Conservation (phyloP, 257 asterid species). For the Solanum tacnaense region DNA sequence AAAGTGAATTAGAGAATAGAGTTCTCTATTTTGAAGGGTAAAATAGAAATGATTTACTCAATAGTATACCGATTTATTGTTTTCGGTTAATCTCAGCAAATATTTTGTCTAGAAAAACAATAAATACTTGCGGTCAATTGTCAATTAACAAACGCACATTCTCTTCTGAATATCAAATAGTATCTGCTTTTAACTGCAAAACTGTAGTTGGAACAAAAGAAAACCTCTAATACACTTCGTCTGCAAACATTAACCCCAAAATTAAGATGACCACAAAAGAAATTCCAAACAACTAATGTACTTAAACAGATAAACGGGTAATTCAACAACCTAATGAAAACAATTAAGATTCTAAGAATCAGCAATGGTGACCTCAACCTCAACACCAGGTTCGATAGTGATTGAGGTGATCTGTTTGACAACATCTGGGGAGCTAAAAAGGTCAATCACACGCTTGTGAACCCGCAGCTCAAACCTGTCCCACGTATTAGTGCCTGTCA, state of each 20-base stretch:
- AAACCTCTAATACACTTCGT: background rate
- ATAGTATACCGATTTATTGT: background rate
- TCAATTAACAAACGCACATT: background rate
- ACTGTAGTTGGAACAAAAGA: background rate
- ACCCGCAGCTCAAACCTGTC: slow-evolving; percentile 26
- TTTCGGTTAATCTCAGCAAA: background rate
- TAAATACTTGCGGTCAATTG: background rate
- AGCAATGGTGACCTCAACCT: slow-evolving; percentile 42
- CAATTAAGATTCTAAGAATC: background rate
- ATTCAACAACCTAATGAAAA: background rate
- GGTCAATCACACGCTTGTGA: slow-evolving; percentile 59
- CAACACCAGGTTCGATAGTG: slow-evolving; percentile 27
- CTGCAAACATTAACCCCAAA: background rate
- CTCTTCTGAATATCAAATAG: background rate
- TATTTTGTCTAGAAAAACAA: background rate
- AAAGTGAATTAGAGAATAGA: no score
- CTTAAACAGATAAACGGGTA: background rate
- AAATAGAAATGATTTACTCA: background rate
- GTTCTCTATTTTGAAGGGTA: no score
- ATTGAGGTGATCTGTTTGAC: slow-evolving; percentile 68
- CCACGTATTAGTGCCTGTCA: background rate
- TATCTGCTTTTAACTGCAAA: background rate
- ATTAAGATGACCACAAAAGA: background rate
- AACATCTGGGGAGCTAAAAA: slow-evolving; percentile 58
- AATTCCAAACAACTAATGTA: background rate